These are phyloP conservation scores for Ganoderma resinaceum DNA, from an alignment of 1,284 basidiomycete genomes.

Conservation along the genomic window DNA sequence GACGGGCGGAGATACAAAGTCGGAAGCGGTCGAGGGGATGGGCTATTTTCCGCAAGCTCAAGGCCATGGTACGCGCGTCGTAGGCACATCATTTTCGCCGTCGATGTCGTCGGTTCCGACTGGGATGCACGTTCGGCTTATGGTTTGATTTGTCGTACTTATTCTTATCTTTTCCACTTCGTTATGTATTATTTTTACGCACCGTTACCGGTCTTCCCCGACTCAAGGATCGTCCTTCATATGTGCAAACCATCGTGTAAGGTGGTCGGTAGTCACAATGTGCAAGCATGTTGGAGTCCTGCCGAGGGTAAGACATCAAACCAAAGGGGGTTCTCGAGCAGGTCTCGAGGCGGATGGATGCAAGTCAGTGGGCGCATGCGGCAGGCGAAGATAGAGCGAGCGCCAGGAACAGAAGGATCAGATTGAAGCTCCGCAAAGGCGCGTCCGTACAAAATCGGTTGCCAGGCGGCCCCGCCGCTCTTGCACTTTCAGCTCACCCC, in stretches of 20 bases:
- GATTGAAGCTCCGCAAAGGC: constrained; percentile 26
- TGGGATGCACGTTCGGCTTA: background rate
- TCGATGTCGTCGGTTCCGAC: background rate
- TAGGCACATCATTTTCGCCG: background rate
- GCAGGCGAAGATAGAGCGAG: background rate
- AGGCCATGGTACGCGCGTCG: background rate
- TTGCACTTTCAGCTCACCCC: constrained; percentile 10
- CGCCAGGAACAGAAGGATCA: constrained; percentile 19
- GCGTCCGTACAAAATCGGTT: constrained; percentile 26
- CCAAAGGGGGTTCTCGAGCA: background rate
- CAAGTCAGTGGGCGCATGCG: too few relatives aligned
- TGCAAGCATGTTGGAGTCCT: background rate
- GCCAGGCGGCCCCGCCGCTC: constrained; percentile 14
- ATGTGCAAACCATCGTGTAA: background rate
- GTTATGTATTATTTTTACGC: background rate
- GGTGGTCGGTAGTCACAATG: background rate
- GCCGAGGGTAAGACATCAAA: background rate
- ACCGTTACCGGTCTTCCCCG: background rate
- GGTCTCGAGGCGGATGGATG: background rate
- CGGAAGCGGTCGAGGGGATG: constrained; percentile 1
- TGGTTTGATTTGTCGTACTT: background rate
- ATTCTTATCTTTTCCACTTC: background rate
- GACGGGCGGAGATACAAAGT: background rate
- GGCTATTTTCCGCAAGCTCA: constrained; percentile 12
- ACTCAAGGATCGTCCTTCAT: background rate